phyloP scores from a whole-genome alignment of 2,329 filamentous ascomycete genomes.

The Trichoderma sp. region DNA sequence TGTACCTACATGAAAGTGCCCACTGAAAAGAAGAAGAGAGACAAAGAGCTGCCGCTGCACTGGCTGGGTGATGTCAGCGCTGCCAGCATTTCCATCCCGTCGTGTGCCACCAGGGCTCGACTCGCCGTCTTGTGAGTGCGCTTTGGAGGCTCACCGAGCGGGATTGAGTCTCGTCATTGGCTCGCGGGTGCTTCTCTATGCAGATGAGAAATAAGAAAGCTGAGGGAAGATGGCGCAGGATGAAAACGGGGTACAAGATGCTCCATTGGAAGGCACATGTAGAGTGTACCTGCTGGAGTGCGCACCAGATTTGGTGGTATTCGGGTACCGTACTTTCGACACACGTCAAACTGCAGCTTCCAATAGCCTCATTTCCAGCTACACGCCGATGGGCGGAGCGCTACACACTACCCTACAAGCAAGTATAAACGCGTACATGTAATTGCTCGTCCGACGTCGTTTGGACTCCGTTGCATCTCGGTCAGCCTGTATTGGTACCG shows the following conservation, averaged over 20 bases:
- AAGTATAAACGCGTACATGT: slow-evolving; percentile 1
- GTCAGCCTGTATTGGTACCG: background rate
- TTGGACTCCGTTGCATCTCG: background rate
- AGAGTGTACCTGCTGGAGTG: background rate
- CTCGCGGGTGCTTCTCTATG: background rate
- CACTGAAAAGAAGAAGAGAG: background rate
- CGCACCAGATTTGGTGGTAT: background rate
- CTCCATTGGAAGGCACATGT: background rate
- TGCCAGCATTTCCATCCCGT: slow-evolving; percentile 3
- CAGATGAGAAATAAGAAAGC: background rate
- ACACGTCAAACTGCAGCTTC: slow-evolving; percentile 9
- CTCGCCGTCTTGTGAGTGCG: slow-evolving; percentile 6
- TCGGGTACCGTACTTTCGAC: slow-evolving; percentile 15
- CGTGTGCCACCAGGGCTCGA: slow-evolving; percentile 21
- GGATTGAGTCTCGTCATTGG: background rate
- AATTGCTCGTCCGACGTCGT: background rate
- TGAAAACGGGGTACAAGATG: slow-evolving; percentile 11
- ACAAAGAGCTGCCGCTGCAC: background rate
- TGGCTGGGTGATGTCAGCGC: slow-evolving; percentile 27
- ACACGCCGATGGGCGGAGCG: background rate
- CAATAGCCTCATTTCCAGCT: slow-evolving; percentile 10
- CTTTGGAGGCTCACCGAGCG: slow-evolving; percentile 12
- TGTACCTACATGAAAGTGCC: slow-evolving; percentile 2
- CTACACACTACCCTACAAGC: background rate
- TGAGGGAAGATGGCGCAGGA: background rate